Base-by-base conservation (phyloP, 129 eudicot species). In the Flaveria linearis region DNA sequence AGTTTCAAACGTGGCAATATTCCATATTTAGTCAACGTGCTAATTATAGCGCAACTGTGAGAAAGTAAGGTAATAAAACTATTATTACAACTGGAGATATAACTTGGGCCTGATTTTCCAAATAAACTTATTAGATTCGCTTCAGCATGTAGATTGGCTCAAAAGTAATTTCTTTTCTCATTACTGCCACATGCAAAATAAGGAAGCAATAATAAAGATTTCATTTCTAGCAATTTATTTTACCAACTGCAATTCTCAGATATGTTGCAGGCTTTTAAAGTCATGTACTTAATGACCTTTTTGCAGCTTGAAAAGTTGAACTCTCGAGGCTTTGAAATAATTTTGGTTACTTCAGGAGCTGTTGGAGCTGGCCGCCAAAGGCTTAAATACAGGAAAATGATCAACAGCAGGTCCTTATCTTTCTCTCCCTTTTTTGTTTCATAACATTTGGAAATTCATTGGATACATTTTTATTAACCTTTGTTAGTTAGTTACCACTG, bases 351-450 rank as follows among this genome's bases (percentile, higher is more conserved):
- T 68, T 92, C 97, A 33, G 97, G 97, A 76, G 96, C 93, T 64
- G 96, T 92, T 82, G 96, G 96, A 72, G 93, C 84, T 30, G 96
- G 96, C 49, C 93, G 91, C 69, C 97, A 92, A 77, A 82, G 96
- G 87, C 93, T 89, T 42, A 86, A 77, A 74, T 92, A 86, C 77
- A 82, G 97, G 78, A 87, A 69, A 82, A 76, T 89, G 78, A 53
- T 92, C 69, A 87, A 92, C 78, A 92, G 93, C 93, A 92, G 97
- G 97, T 90, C 57, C 39, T 26, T 73, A 51, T 3, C 22, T 3
- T 67, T 67, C 28, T 41, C 17, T 39, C 16, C 53, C 18, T 42
- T 42, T 42, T 42, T 20, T 9, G 45, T 60, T 36, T 36, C 63
- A 73, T 66, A 65, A 66, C 77, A 15, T 46, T 0, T 39, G 70